Evolutionary conservation across 73 alveolate species (phyloP), one percentile per base, ranked within the genome.

Genomic region (Paramecium sonneborni): DNA sequence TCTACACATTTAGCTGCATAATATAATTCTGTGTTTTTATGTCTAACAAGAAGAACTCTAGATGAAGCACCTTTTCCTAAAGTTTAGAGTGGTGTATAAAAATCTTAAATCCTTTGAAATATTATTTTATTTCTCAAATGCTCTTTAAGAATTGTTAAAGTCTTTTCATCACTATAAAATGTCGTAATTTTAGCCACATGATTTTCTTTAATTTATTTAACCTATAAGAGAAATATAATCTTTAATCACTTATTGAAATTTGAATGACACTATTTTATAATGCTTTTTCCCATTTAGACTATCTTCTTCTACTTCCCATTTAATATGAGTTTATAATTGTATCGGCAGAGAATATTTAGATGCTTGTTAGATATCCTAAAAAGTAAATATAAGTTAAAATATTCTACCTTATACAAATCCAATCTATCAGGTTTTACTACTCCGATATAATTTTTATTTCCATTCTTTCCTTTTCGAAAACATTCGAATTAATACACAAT

Each of bases 1-100:
- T 88, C 94, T 11, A 88, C 85, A 82, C 94, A 88, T 35, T 88
- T 88, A 39, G 87, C 94, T 70, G 94, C 94, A 88, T 69, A 88
- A 20, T 70, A 69, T 88, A 39, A 69, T 44, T 82, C 94, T 26
- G 91, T 88, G 18, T 69, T 82, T 48, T 82, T 88, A 28, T 88
- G 94, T 62, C 94, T 79, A 14, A 79, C 90, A 21, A 79, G 74
- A 9, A 79, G 28, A 57, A 79, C 90, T 41, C 90, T 79, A n/a
- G 90, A 79, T 6, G 90, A 79, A 8, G 90, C 90, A n/a, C 90
- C 90, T 46, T 79, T 79, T 24, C 90, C 90, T 15, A 79, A 44
- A 24, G 90, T 79, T 26, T 79, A 41, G 1, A 79, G 30, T n/a
- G 90, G 90, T 12, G 90, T 79, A 62, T 79, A 79, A 11, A 79